phyloP scores from a whole-genome alignment of 2,329 filamentous ascomycete genomes.

The Dactylonectria estremocensis region DNA sequence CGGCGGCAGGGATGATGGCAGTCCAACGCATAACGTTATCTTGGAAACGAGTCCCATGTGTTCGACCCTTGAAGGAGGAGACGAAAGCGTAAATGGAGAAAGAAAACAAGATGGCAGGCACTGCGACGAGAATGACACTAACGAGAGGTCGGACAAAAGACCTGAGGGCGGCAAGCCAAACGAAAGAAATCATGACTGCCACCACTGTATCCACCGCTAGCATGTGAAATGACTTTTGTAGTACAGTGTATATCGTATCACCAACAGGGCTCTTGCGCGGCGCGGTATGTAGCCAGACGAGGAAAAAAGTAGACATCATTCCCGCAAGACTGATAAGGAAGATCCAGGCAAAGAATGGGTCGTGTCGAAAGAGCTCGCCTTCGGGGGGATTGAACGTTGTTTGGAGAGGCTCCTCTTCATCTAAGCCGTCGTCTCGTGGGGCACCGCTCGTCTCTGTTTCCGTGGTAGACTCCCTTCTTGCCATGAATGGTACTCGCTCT shows the following conservation, averaged over 20 bases:
- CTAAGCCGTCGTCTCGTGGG: slow-evolving; percentile 55
- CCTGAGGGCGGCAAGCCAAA: slow-evolving; percentile 91
- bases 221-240: slow-evolving; percentile 90
- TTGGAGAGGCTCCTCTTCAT: slow-evolving; percentile 54
- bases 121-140: slow-evolving; percentile 83
- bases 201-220: slow-evolving; percentile 92
- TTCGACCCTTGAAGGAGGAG: slow-evolving; percentile 86
- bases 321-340: slow-evolving; percentile 89
- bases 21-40: slow-evolving; percentile 92
- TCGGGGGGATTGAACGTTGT: slow-evolving; percentile 69
- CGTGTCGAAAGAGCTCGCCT: slow-evolving; percentile 83
- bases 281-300: slow-evolving; percentile 92
- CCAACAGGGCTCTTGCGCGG: slow-evolving; percentile 81
- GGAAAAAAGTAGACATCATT: slow-evolving; percentile 88
- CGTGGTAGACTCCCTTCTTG: slow-evolving; percentile 60
- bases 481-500: slow-evolving; percentile 57
- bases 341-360: slow-evolving; percentile 92
- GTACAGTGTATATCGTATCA: slow-evolving; percentile 93
- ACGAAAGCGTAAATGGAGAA: slow-evolving; percentile 94
- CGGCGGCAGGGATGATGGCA: slow-evolving; percentile 81
- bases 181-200: slow-evolving; percentile 87
- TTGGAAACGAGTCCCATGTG: slow-evolving; percentile 84
- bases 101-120: slow-evolving; percentile 88
- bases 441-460: slow-evolving; percentile 64
- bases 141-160: slow-evolving; percentile 92